phyloP scores from a whole-genome alignment of 2,329 filamentous ascomycete species.

The Ilyonectria mors-panacis region DNA sequence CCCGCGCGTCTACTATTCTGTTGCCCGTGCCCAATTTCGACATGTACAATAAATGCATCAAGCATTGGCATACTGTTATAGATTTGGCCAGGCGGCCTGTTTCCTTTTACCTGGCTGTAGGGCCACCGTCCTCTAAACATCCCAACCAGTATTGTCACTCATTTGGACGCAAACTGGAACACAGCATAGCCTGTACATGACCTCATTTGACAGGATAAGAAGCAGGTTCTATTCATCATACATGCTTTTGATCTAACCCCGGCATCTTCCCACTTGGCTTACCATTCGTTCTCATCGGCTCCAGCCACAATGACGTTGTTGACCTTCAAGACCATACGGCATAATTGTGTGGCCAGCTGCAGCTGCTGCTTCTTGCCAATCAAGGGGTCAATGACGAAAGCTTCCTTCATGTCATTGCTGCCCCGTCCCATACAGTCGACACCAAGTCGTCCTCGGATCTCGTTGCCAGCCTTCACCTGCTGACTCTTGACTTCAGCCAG shows the following conservation, averaged over 20 bases:
- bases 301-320: constrained; percentile 97
- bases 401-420: constrained; percentile 96
- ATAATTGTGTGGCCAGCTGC: constrained; percentile 95
- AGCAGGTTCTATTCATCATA: constrained; percentile 40
- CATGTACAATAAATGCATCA: background rate
- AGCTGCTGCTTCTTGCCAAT: constrained; percentile 99
- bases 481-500: constrained; percentile 95
- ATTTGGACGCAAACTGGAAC: background rate
- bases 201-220: constrained; percentile 14
- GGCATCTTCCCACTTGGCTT: constrained; percentile 53
- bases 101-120: background rate
- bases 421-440: constrained; percentile 98
- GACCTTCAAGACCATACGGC: constrained; percentile 97
- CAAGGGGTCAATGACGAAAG: constrained; percentile 97
- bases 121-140: background rate
- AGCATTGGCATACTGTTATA: too few relatives aligned
- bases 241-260: constrained; percentile 47
- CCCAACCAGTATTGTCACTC: background rate
- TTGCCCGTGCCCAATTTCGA: background rate
- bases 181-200: background rate
- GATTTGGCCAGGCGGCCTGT: background rate
- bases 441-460: constrained; percentile 76
- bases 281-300: constrained; percentile 89
- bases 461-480: constrained; percentile 82
- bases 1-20: background rate